A percentile compares a stretch with the other conserved stretches of the same genome.
These are phyloP conservation scores for Alnus glutinosa DNA, from an alignment of 306 rosid species.

Conservation along the genomic window DNA sequence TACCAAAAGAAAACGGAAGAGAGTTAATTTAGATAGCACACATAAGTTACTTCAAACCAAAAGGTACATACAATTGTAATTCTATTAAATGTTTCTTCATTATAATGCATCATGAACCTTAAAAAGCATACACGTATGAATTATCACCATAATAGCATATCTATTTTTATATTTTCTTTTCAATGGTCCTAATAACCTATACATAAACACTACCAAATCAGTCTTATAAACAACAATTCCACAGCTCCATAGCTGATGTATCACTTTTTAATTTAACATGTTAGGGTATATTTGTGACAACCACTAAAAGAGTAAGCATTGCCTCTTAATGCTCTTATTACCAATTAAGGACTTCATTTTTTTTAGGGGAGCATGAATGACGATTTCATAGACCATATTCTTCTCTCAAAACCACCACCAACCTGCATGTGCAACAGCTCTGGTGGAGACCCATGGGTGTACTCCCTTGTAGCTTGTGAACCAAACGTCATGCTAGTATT, in stretches of 20 bases:
- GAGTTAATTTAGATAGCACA: no score
- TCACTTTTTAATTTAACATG: constrained; percentile 44
- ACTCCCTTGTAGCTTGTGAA: no score
- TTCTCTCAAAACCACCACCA: constrained; percentile 80
- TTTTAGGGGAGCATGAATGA: background rate
- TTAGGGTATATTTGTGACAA: constrained; percentile 46
- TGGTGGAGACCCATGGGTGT: constrained; percentile 29
- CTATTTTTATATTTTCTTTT: no score
- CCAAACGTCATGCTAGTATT: no score
- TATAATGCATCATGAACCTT: no score
- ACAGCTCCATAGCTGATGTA: constrained; percentile 44
- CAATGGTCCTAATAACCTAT: no score
- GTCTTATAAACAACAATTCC: constrained; percentile 29
- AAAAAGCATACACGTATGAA: no score
- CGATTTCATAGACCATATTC: constrained; percentile 45
- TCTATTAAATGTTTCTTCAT: no score
- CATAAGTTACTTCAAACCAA: no score
- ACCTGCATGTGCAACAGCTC: constrained; percentile 96
- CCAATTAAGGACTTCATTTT: constrained; percentile 12
- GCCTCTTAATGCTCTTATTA: constrained; percentile 52
- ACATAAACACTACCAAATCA: background rate
- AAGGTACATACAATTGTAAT: no score
- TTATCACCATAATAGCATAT: no score
- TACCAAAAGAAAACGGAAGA: no score
- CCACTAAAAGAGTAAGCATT: background rate